Conservation (phyloP, 2,329 filamentous ascomycete species). For the Paraphoma sp. region DNA sequence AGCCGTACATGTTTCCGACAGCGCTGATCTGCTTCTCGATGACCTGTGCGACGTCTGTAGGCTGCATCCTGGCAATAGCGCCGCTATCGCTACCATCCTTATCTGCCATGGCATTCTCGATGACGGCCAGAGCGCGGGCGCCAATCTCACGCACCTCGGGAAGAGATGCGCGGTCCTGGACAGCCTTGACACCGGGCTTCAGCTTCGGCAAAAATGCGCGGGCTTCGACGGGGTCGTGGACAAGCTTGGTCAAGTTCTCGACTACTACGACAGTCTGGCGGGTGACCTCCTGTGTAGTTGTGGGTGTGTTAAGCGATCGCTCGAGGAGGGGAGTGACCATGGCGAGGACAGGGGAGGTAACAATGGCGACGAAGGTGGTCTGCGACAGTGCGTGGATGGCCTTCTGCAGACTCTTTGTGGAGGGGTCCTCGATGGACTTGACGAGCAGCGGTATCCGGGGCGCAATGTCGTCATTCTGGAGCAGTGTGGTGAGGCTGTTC, state of each 20-base stretch:
- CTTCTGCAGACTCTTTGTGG: slow-evolving; percentile 85
- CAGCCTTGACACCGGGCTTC: slow-evolving; percentile 88
- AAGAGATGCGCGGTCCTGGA: slow-evolving; percentile 85
- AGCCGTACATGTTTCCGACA: slow-evolving; percentile 66
- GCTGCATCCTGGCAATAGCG: slow-evolving; percentile 68
- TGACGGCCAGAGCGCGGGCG: slow-evolving; percentile 79
- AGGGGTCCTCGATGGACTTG: slow-evolving; percentile 94
- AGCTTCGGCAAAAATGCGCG: slow-evolving; percentile 94
- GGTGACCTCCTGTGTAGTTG: slow-evolving; percentile 90
- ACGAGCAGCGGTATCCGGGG: slow-evolving; percentile 91
- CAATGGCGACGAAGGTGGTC: slow-evolving; percentile 97
- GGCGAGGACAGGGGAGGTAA: slow-evolving; percentile 93
- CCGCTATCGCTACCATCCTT: slow-evolving; percentile 59
- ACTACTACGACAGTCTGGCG: slow-evolving; percentile 96
- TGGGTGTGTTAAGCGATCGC: slow-evolving; percentile 88
- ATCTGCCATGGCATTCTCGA: slow-evolving; percentile 86
- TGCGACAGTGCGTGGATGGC: slow-evolving; percentile 95
- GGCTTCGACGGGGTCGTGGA: slow-evolving; percentile 94
- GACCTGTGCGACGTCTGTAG: slow-evolving; percentile 75
- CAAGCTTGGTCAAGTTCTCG: slow-evolving; percentile 97
- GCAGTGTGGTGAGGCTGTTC: slow-evolving; percentile 84
- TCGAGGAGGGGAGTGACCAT: slow-evolving; percentile 94
- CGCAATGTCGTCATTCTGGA: slow-evolving; percentile 96
- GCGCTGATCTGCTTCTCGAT: slow-evolving; percentile 79
- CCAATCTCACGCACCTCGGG: slow-evolving; percentile 94